Base-by-base conservation (phyloP, 306 rosid genomes). In the Bauhinia variegata region DNA sequence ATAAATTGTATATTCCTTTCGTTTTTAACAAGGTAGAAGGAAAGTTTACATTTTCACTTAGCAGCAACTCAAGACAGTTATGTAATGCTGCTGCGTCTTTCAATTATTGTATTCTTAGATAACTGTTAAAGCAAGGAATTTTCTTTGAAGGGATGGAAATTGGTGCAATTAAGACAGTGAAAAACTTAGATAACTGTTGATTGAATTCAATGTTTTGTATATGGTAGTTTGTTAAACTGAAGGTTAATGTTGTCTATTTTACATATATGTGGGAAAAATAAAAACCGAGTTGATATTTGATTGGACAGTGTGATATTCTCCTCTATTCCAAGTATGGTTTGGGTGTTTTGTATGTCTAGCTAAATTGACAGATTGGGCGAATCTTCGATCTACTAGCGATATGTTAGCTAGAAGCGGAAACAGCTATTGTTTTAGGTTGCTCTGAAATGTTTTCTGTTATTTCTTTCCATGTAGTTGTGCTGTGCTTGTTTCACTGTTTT, bases 1-100 rank as follows among this genome's bases (percentile, higher is more conserved):
- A 9, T 16, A 54, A 54, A 8, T 81, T 79, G 52, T 76, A 76
- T 79, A 79, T 78, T 55, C 67, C 63, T 57, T 37, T 57, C 11
- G 37, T 43, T 36, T 63, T 70, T 9, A 48, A 30, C 48, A 39
- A 53, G 68, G 10, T 47, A 33, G 58, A 53, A 60, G 57, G 38
- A 32, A 67, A 53, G 19, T 38, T n/a, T 71, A 37, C 47, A 54
- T 12, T 14, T 75, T 71, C 51, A 28, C 8, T 41, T 54, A 8
- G 33, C 63, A 75, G 46, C 69, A 50, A 37, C 32, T 53, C 34
- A 78, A 54, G 65, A 50, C 57, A 68, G 18, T 68, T 63, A n/a
- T 63, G 60, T 58, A 37, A 50, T 30, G 38, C 17, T 34, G n/a
- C n/a, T n/a, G n/a, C n/a, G n/a, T n/a, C n/a, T n/a, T n/a, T 64